A percentile compares a stretch with the other conserved stretches of the same genome.
Evolutionary conservation across 2,329 filamentous ascomycete genomes (phyloP).

Genomic region (Fusarium incarnatum): DNA sequence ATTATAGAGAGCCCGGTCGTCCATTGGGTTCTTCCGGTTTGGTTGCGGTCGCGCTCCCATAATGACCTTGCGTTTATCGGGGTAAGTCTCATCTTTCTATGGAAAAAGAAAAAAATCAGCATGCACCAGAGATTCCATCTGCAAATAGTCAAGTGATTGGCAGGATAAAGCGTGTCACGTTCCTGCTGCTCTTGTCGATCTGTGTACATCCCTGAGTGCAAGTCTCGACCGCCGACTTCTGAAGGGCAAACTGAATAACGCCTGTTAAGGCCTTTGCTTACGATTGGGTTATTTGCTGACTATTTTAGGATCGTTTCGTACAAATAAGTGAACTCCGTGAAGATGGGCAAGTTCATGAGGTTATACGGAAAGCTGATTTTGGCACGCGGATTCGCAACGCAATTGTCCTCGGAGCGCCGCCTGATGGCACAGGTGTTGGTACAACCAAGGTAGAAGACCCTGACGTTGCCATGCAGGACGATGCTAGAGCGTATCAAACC

Average conservation of each 20-base stretch:
- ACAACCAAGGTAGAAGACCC: constrained; percentile 56
- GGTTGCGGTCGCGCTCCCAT: constrained; percentile 73
- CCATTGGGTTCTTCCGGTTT: constrained; percentile 82
- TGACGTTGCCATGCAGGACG: constrained; percentile 54
- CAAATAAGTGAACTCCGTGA: constrained; percentile 80
- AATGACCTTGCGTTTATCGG: constrained; percentile 92
- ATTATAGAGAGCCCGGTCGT: constrained; percentile 80
- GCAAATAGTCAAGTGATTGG: background rate
- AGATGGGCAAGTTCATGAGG: constrained; percentile 77
- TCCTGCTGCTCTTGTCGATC: background rate
- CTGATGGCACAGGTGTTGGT: constrained; percentile 45
- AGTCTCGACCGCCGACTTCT: background rate
- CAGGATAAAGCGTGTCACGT: background rate
- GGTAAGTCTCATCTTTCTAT: constrained; percentile 60
- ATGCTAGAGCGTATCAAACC: constrained; percentile 20
- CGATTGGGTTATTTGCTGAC: constrained; percentile 20
- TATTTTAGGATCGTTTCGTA: constrained; percentile 75
- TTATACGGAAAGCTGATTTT: constrained; percentile 85
- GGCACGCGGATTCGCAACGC: constrained; percentile 82
- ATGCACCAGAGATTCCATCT: background rate
- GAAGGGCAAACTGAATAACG: constrained; percentile 12
- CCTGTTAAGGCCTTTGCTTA: background rate
- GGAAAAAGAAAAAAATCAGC: background rate
- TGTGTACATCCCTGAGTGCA: background rate
- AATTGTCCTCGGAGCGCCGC: constrained; percentile 72